phyloP scores from a whole-genome alignment of 306 rosid genomes.

The Spatholobus suberectus region DNA sequence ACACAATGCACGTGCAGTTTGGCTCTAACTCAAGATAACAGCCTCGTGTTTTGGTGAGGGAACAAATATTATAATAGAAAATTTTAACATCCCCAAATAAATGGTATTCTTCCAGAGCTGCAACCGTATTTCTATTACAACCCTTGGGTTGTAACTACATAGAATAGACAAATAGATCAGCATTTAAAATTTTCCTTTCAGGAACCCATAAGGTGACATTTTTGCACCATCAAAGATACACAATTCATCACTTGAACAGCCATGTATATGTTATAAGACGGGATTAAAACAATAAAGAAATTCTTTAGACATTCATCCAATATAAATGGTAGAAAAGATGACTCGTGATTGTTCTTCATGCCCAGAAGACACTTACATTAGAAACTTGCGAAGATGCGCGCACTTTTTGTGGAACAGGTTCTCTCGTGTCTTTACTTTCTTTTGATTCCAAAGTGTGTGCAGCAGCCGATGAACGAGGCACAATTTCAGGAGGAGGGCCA shows the following conservation, averaged over 20 bases:
- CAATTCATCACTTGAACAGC: background rate
- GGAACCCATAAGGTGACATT: background rate
- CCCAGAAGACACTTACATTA: slow-evolving; percentile 62
- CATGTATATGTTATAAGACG: background rate
- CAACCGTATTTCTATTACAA: slow-evolving; percentile 23
- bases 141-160: background rate
- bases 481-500: slow-evolving; percentile 76
- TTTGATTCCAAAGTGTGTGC: slow-evolving; percentile 49
- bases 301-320: slow-evolving; percentile 17
- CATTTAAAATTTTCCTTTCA: background rate
- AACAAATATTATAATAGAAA: slow-evolving; percentile 1
- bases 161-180: background rate
- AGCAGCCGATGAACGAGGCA: slow-evolving; percentile 57
- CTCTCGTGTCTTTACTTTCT: slow-evolving; percentile 57
- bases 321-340: slow-evolving; percentile 8
- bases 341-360: background rate
- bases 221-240: background rate
- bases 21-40: background rate
- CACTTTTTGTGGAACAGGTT: slow-evolving; percentile 51
- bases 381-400: slow-evolving; percentile 73
- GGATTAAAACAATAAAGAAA: background rate
- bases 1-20: background rate
- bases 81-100: slow-evolving; percentile 10
- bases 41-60: background rate
- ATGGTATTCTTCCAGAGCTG: slow-evolving; percentile 3